Evolutionary conservation across 2,329 filamentous ascomycete species (phyloP), one percentile per base, ranked within the genome.

Genomic region (Claviceps capensis): DNA sequence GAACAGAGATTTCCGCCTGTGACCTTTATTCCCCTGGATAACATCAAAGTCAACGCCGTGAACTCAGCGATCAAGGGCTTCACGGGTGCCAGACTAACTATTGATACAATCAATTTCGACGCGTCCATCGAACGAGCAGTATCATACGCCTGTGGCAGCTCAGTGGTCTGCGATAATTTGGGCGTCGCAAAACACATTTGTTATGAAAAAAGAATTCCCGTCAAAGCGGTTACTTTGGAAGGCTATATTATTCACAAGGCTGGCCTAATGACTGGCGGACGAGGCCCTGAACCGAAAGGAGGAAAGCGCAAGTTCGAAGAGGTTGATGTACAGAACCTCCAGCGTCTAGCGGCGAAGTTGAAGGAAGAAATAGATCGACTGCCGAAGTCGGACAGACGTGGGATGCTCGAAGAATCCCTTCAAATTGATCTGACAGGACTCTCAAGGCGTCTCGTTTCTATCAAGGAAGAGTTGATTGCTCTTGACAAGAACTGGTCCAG

Each of bases 161-260:
- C 90, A 4, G 87, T 98, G 57, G 88, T 98, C 5, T 97, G 91
- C 62, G 93, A 98, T 66, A 86, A 81, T 51, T 74, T 96, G 38
- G 79, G 85, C 4, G 83, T 93, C 51, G 93, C 93, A 30, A 95
- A 94, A 65, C 79, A 91, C 53, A 83, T 98, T 46, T 90, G 88
- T 63, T 97, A 94, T 64, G 82, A 86, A 53, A 85, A 82, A 57
- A 83, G 80, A 36, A 83, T 96, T 36, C 86, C 90, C 54, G 90
- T 94, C 50, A 97, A 97, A 67, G 90, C 91, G 5, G 91, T 98
- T 13, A 95, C 90, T 0, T 69, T 97, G 13, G 90, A 97, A 63
- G 93, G 93, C n/a, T 91, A 85, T 51, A 85, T 98, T 55, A 96
- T 98, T 57, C 89, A 95, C 72, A 97, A 97, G 65, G 89, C 87